Evolutionary conservation across 2,329 filamentous ascomycete genomes (phyloP).

Genomic region (Ophiostoma sp.): DNA sequence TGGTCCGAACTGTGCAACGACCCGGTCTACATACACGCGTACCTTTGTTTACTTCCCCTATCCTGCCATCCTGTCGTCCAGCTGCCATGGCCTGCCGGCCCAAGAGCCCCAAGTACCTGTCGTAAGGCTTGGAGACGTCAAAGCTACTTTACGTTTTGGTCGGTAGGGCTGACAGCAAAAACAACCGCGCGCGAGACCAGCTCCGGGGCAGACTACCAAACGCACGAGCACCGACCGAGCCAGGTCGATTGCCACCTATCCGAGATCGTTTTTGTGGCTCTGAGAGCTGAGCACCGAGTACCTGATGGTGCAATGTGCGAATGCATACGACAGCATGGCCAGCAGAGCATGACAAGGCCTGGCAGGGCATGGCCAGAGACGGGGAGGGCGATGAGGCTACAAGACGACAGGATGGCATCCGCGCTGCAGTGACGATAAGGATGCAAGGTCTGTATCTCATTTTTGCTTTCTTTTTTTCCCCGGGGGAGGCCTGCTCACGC

Average conservation of each 20-base stretch:
- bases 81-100: not conserved
- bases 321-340: too few relatives aligned
- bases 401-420: too few relatives aligned
- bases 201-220: not conserved
- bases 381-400: too few relatives aligned
- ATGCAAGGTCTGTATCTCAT: not conserved
- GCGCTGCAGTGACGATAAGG: too few relatives aligned
- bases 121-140: too few relatives aligned
- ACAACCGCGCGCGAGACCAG: not conserved
- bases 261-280: not conserved
- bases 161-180: slow-evolving; percentile 5
- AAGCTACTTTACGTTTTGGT: not conserved
- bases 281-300: too few relatives aligned
- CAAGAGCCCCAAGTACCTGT: not conserved
- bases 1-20: not conserved
- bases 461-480: not conserved
- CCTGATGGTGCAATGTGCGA: too few relatives aligned
- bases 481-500: not conserved
- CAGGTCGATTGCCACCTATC: not conserved
- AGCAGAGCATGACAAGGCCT: too few relatives aligned
- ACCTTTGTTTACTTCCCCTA: slow-evolving; percentile 9
- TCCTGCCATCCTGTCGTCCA: not conserved
- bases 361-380: too few relatives aligned
- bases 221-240: not conserved
- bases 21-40: not conserved